Evolutionary conservation across 805 yeast genomes (phyloP), one percentile per base, ranked within the genome.

Genomic region (Wickerhamiella bombiphila): DNA sequence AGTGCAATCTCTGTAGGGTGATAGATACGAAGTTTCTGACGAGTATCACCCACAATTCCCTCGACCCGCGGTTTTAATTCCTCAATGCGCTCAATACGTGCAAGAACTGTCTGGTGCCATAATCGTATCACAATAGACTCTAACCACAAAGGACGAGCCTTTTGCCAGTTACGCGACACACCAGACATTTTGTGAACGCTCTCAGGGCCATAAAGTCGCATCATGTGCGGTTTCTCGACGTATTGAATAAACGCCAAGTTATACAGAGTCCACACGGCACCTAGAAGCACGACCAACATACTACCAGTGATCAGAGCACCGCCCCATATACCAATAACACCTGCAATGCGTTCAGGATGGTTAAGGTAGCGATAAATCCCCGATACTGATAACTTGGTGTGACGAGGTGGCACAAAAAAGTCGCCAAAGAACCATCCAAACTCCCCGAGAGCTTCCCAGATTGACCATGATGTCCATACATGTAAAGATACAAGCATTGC

Each of bases 361-460:
- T 80, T 80, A 52, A 80, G 65, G 55, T 79, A 80, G 46, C 88
- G 70, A 53, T 80, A 80, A 29, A 80, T 80, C 35, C 93, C 93
- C 24, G 80, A 78, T 44, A 76, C 76, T 0, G 86, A 74, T 47
- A 80, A 63, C 45, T 64, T 63, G 5, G 69, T 58, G 39, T 63
- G 64, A 18, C 62, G 63, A 16, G 79, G 72, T 41, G 78, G 60
- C 32, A 37, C 40, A 57, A 80, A 80, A 57, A 80, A 80, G 55
- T 80, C 93, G 40, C 93, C 93, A 55, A 76, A 80, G 50, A 80
- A 80, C 91, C 91, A 80, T n/a, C 93, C 91, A 56, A 76, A 79
- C 43, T 77, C 78, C 2, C 88, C 88, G 45, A 80, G 72, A 35
- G 80, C 73, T 32, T 71, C 70, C 45, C 74, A 66, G 26, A 80